Conservation (phyloP, 2,329 filamentous ascomycete species). For the Colletotrichum eleusines region DNA sequence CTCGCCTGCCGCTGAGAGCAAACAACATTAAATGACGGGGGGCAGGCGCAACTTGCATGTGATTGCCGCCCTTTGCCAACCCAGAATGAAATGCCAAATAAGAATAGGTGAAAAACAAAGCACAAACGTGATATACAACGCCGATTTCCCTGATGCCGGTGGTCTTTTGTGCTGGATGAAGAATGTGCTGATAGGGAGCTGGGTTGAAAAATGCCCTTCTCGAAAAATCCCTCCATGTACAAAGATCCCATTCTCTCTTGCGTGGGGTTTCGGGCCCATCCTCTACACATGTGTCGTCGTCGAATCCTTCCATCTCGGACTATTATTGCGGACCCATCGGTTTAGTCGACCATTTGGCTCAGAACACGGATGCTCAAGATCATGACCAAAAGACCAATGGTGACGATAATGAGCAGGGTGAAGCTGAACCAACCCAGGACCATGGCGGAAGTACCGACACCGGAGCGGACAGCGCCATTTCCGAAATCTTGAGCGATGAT, state of each 20-base stretch:
- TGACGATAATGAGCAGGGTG: constrained; percentile 91
- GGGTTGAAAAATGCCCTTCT: constrained; percentile 1
- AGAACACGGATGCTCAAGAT: constrained; percentile 91
- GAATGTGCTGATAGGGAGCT: constrained; percentile 24
- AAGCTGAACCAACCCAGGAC: constrained; percentile 98
- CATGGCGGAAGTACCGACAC: constrained; percentile 95
- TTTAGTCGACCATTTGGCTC: constrained; percentile 63
- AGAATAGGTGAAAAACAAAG: constrained; percentile 27
- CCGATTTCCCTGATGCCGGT: constrained; percentile 38
- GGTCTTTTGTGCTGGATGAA: constrained; percentile 30
- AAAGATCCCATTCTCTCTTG: constrained; percentile 9
- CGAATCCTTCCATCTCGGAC: constrained; percentile 12
- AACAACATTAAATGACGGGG: constrained; percentile 38
- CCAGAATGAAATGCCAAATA: constrained; percentile 29
- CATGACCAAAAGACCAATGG: constrained; percentile 95
- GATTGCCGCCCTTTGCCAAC: constrained; percentile 27
- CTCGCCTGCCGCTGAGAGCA: constrained; percentile 24
- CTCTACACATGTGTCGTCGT: constrained; percentile 19
- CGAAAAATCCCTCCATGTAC: constrained; percentile 25
- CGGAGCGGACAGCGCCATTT: constrained; percentile 87
- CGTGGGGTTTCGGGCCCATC: constrained; percentile 14
- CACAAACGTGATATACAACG: constrained; percentile 34
- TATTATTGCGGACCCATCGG: neutral
- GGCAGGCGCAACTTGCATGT: neutral
- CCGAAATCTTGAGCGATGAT: constrained; percentile 93